Base-by-base conservation (phyloP, 2,329 filamentous ascomycete genomes). In the Ascocoryne sarcoides region DNA sequence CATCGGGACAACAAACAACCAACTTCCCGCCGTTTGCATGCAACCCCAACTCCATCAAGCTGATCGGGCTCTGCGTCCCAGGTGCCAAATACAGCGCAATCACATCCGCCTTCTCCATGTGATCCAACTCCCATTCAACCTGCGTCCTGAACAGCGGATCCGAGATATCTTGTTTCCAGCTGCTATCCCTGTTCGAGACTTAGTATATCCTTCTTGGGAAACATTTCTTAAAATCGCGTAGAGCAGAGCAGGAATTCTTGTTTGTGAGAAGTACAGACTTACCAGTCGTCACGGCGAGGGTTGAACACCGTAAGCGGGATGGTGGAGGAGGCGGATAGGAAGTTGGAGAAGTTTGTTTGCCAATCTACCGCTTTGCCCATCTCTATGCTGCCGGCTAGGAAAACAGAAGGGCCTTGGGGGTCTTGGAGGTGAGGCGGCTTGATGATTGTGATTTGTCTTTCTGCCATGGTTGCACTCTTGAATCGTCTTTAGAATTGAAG, bases 101-200 rank as follows among this genome's bases (percentile, higher is more conserved):
- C 4, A 81, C 51, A 48, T 70, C 65, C 0, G 73, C 72, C 1
- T 47, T 45, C 10, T 74, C 68, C 47, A 76, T 69, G 57, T 66
- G 73, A 12, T 69, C 63, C 2, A 82, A 63, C 61, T 83, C 79
- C 77, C 79, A 82, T 20, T 66, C 58, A 0, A 76, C 66, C 54
- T 83, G 79, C 29, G 68, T 58, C 7, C 57, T 57, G 58, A 74
- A 81, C 0, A 60, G 65, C 2, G 48, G 45, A 42, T 68, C 68
- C 0, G 60, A 56, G 14, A 67, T 60, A 36, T 76, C 68, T 39
- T 77, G 70, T 10, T 47, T 59, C 67, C 72, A 76, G 1, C 59
- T 65, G 7, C 56, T 52, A 51, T 78, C 68, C 79, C 77, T 82
- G 53, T 73, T 66, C 4, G 60, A 42, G 2, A n/a, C n/a, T n/a